Evolutionary conservation across 352 stramenopile genomes (phyloP).

Genomic region (Paralagenidium karlingii): DNA sequence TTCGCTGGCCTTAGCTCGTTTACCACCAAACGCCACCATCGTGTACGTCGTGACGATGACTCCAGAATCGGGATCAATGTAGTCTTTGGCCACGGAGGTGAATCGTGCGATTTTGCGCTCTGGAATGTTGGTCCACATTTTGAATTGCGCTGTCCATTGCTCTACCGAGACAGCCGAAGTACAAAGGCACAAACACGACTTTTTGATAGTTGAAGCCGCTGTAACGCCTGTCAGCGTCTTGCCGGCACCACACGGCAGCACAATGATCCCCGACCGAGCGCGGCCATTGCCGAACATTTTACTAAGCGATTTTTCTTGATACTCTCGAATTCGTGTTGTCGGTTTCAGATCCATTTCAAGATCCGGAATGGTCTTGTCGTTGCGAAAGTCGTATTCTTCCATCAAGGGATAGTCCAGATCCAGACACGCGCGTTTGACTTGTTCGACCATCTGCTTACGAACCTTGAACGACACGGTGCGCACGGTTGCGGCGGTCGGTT

Average conservation of each 20-base stretch:
- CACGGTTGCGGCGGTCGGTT: conserved; percentile 52
- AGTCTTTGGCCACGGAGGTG: conserved; percentile 72
- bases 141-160: conserved; percentile 98
- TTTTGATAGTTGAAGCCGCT: conserved; percentile 94
- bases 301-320: conserved; percentile 97
- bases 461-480: conserved; percentile 77
- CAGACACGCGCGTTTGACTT: conserved; percentile 91
- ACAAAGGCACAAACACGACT: conserved; percentile 95
- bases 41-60: conserved; percentile 98
- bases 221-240: conserved; percentile 88
- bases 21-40: conserved; percentile 93
- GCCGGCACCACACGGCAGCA: conserved; percentile 95
- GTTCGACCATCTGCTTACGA: conserved; percentile 82
- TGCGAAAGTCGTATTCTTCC: conserved; percentile 99
- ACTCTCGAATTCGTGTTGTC: conserved; percentile 92
- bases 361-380: conserved; percentile 77
- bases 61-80: conserved; percentile 65
- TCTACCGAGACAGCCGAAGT: conserved; percentile 96
- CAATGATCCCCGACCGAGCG: conserved; percentile 98
- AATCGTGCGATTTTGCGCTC: conserved; percentile 80
- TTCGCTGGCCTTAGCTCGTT: conserved; percentile 84
- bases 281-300: conserved; percentile 99
- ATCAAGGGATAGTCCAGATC: conserved; percentile 98
- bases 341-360: conserved; percentile 84
- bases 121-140: conserved; percentile 94